A percentile compares a stretch with the other conserved stretches of the same genome.
phyloP scores from a whole-genome alignment of 108 stramenopile genomes.

The Nitzschia palea region DNA sequence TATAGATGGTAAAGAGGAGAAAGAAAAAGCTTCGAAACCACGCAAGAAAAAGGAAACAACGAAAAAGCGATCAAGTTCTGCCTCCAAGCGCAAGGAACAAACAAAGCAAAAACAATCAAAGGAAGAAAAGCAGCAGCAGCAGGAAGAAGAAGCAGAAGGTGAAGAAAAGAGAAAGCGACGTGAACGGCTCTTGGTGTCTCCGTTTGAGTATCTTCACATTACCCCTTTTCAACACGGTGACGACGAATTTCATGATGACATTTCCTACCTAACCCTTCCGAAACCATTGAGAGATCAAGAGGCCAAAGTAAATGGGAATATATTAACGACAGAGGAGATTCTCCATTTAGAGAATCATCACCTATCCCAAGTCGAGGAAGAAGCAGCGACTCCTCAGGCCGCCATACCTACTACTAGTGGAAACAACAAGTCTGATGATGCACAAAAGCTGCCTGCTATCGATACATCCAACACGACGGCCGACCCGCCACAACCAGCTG shows the following conservation, averaged over 20 bases:
- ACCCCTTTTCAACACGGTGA: not conserved
- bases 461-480: not conserved
- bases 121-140: not conserved
- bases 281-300: not conserved
- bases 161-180: not conserved
- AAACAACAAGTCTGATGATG: no score
- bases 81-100: no score
- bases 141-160: not conserved
- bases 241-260: not conserved
- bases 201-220: not conserved
- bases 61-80: no score
- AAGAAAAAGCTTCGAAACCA: no score
- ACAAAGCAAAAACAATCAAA: not conserved
- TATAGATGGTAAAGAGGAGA: not conserved
- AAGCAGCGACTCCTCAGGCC: no score
- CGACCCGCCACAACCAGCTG: not conserved
- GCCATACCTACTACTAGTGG: no score
- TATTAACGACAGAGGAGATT: not conserved
- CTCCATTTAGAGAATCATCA: not conserved
- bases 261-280: not conserved
- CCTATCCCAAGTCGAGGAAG: no score
- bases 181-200: not conserved
- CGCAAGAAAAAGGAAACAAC: no score
- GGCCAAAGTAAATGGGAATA: not conserved
- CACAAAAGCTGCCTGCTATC: not conserved